Conservation (phyloP, 768 basidiomycete species). For the Hygrophoropsis aurantiaca region DNA sequence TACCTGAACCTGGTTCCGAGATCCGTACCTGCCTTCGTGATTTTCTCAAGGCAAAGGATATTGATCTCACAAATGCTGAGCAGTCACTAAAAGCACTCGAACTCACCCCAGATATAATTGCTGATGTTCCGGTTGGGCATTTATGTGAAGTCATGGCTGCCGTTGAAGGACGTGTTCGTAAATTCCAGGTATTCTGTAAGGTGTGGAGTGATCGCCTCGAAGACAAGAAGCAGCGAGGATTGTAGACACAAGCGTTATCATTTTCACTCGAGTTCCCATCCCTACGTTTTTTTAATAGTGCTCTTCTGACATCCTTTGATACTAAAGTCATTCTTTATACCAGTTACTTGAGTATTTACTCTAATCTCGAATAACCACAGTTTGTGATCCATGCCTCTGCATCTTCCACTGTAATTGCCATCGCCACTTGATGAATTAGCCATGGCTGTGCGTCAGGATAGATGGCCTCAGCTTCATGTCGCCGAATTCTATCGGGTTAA, state of each 20-base stretch:
- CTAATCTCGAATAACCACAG: constrained; percentile 16
- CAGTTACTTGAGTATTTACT: not conserved
- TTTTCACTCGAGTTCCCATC: not conserved
- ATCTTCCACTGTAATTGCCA: constrained; percentile 15
- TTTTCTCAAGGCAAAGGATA: too few relatives aligned
- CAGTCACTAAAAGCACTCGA: too few relatives aligned
- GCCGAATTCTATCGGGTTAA: constrained; percentile 36
- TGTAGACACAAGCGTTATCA: not conserved
- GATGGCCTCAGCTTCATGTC: constrained; percentile 22
- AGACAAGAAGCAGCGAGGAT: constrained; percentile 1
- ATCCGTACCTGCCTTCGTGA: too few relatives aligned
- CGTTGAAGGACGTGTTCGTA: not conserved
- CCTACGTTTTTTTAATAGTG: not conserved
- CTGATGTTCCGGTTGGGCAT: not conserved
- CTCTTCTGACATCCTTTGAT: not conserved
- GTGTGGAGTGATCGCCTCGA: not conserved
- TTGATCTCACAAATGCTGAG: too few relatives aligned
- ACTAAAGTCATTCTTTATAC: constrained; percentile 1
- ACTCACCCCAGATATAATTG: too few relatives aligned
- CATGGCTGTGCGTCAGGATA: too few relatives aligned
- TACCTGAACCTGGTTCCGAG: too few relatives aligned
- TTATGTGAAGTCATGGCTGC: not conserved
- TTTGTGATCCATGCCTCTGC: constrained; percentile 22
- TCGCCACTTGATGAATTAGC: constrained; percentile 20
- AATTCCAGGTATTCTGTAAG: constrained; percentile 3